Percentiles rank a stretch among this genome's conserved stretches.
These are phyloP conservation scores for Teunomyces tritomae DNA, from an alignment of 805 yeast species.

Conservation along the genomic window DNA sequence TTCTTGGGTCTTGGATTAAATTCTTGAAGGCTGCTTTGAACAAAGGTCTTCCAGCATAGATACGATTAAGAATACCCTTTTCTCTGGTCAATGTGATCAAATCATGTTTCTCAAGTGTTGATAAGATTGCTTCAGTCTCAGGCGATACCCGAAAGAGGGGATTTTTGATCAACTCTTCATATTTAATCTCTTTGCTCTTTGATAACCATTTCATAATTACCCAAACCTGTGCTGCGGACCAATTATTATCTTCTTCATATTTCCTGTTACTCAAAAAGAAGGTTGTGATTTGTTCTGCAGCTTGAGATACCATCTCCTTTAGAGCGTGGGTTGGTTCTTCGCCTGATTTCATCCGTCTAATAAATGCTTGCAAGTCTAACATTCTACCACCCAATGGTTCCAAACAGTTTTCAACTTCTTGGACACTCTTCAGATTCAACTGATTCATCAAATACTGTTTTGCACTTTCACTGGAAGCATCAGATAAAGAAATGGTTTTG, in stretches of 20 bases:
- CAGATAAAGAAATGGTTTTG: constrained; percentile 69
- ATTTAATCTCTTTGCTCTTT: constrained; percentile 42
- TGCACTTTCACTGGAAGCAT: constrained; percentile 74
- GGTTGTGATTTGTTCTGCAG: constrained; percentile 85
- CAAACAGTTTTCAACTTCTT: constrained; percentile 53
- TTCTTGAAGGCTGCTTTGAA: constrained; percentile 74
- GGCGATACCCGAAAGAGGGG: constrained; percentile 61
- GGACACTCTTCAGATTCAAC: constrained; percentile 31
- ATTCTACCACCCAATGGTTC: constrained; percentile 91
- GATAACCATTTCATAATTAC: constrained; percentile 66
- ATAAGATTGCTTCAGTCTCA: constrained; percentile 44
- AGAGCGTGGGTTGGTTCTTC: constrained; percentile 78
- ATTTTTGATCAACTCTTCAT: constrained; percentile 50
- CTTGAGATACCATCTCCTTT: constrained; percentile 74
- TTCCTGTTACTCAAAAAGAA: constrained; percentile 50
- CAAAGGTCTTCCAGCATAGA: constrained; percentile 82
- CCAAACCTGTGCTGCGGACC: constrained; percentile 88
- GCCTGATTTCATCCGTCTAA: constrained; percentile 83
- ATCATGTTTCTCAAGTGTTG: constrained; percentile 76
- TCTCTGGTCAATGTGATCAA: constrained; percentile 69
- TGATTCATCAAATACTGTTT: constrained; percentile 64
- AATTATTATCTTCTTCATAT: constrained; percentile 39
- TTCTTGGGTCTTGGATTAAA: constrained; percentile 54
- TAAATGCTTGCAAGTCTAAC: constrained; percentile 88
- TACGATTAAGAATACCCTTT: constrained; percentile 66